Percentiles rank a stretch among this genome's conserved stretches.
These are phyloP conservation scores for Termitomyces sp. DNA, from an alignment of 768 basidiomycete species.

Conservation along the genomic window DNA sequence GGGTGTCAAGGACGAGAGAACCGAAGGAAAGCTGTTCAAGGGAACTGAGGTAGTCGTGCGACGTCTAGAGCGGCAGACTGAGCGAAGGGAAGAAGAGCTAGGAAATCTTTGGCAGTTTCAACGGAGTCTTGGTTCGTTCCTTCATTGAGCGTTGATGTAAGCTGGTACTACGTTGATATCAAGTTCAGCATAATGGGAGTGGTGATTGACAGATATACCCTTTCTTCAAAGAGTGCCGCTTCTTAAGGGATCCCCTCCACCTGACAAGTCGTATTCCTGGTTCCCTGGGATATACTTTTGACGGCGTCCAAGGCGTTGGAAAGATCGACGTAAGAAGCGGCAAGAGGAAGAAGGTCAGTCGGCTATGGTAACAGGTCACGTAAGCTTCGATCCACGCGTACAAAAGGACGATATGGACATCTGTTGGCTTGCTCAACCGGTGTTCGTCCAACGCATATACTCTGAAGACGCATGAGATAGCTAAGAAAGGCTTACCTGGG, in stretches of 20 bases:
- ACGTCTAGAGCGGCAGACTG: conserved; percentile 4
- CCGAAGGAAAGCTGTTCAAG: conserved; percentile 4
- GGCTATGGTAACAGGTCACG: not conserved
- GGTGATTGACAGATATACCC: not conserved
- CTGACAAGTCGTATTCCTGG: too few species aligned
- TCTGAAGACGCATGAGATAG: not conserved
- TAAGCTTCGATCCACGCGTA: not conserved
- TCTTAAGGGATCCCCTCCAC: not conserved
- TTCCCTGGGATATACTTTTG: too few species aligned
- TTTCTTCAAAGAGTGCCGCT: too few species aligned
- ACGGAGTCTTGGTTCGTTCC: not conserved
- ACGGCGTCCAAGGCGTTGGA: not conserved
- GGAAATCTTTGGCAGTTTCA: too few species aligned
- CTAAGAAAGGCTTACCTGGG: not conserved
- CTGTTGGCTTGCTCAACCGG: not conserved
- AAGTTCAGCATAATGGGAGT: not conserved
- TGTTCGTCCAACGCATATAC: not conserved
- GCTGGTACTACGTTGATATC: not conserved
- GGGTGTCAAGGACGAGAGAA: conserved; percentile 13
- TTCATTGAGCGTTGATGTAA: not conserved
- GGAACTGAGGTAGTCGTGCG: not conserved
- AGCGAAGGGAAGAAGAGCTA: conserved; percentile 14
- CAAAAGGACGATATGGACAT: not conserved
- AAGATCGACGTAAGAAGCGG: not conserved
- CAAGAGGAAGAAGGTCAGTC: not conserved